These are phyloP conservation scores for Stachybotrys chartarum DNA, from an alignment of 2,329 filamentous ascomycete species.

Conservation along the genomic window DNA sequence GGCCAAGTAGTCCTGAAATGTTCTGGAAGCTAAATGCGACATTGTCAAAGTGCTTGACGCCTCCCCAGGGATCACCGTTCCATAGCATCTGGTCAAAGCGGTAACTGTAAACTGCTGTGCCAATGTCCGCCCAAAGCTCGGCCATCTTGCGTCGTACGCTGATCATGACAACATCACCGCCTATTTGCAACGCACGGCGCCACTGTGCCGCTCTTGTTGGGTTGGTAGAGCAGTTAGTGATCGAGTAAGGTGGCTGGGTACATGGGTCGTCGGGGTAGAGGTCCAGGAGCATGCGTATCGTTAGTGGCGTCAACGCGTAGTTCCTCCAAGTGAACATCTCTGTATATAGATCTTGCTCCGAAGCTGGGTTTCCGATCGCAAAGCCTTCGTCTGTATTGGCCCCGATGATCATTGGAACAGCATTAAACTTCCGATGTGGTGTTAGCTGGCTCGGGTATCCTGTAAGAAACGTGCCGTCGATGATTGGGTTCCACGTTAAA, in stretches of 20 bases:
- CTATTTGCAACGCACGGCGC: conserved; percentile 37
- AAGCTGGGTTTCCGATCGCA: conserved; percentile 31
- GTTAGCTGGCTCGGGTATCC: conserved; percentile 39
- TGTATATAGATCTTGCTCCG: conserved; percentile 32
- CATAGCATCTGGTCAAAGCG: conserved; percentile 41
- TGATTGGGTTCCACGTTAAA: conserved; percentile 32
- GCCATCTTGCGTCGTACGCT: conserved; percentile 36
- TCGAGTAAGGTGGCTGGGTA: conserved; percentile 30
- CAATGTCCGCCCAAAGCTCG: conserved; percentile 27
- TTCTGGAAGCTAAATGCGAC: conserved; percentile 45
- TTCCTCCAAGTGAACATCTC: conserved; percentile 28
- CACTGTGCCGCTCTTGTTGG: conserved; percentile 29
- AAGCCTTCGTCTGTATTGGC: conserved; percentile 43
- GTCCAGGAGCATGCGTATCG: conserved; percentile 33
- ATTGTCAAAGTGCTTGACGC: conserved; percentile 40
- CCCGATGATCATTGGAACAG: conserved; percentile 37
- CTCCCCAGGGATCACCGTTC: conserved; percentile 29
- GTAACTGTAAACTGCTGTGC: conserved; percentile 36
- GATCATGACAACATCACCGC: conserved; percentile 40
- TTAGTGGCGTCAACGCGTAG: conserved; percentile 37
- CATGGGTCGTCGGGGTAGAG: conserved; percentile 43
- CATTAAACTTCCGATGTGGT: conserved; percentile 30
- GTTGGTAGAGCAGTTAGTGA: conserved; percentile 12
- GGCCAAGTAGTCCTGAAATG: conserved; percentile 37
- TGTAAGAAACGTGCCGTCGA: conserved; percentile 40